Evolutionary conservation across 306 rosid genomes (phyloP).

Genomic region (Cucurbita maxima): DNA sequence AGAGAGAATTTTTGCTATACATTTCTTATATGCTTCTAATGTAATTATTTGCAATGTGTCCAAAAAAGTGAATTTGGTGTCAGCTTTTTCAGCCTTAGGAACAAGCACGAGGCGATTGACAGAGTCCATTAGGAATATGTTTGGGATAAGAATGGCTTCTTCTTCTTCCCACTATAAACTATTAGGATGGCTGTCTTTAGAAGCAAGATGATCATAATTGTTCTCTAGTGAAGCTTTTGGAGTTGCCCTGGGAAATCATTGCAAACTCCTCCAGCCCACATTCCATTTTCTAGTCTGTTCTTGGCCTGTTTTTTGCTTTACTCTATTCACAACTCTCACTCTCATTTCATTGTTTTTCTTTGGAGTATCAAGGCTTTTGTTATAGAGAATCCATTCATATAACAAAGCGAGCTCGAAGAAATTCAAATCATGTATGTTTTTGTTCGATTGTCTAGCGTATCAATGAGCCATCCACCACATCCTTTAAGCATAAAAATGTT

Average conservation of each 20-base stretch:
- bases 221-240: neutral
- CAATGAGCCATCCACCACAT: too few relatives aligned
- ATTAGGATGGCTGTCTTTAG: neutral
- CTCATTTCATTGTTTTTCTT: too few relatives aligned
- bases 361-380: too few relatives aligned
- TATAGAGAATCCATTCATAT: too few relatives aligned
- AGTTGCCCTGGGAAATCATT: neutral
- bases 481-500: too few relatives aligned
- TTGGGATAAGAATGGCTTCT: neutral
- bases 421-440: too few relatives aligned
- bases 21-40: neutral
- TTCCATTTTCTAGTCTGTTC: neutral
- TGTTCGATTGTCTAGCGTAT: too few relatives aligned
- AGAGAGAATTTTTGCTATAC: neutral
- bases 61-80: neutral
- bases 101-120: neutral
- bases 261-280: neutral
- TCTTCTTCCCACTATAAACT: neutral
- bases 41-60: neutral
- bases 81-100: neutral
- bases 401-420: too few relatives aligned
- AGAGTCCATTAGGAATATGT: neutral
- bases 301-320: too few relatives aligned
- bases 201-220: conserved; percentile 5
- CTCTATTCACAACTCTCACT: too few relatives aligned